These are phyloP conservation scores for Herpetomonas samuelpessoai DNA, from an alignment of 208 protist species.

Conservation along the genomic window DNA sequence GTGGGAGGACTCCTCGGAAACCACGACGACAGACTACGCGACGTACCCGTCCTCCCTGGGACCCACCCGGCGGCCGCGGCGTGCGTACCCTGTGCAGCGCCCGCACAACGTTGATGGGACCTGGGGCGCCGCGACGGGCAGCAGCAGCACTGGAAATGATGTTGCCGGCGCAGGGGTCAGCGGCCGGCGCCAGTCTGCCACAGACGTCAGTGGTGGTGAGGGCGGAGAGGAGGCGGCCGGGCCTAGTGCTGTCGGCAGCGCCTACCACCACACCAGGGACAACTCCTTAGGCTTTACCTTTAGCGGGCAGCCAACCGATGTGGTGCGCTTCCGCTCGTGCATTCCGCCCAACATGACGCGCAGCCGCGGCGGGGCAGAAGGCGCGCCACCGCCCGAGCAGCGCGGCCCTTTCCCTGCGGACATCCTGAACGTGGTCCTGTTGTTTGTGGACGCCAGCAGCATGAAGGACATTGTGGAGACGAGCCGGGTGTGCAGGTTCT, in stretches of 20 bases:
- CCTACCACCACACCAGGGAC: constrained; percentile 28
- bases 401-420: constrained; percentile 71
- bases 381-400: constrained; percentile 34
- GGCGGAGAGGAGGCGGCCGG: no score
- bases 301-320: constrained; percentile 56
- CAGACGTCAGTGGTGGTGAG: no score
- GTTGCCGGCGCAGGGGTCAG: no score
- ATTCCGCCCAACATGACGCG: constrained; percentile 39
- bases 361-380: constrained; percentile 4
- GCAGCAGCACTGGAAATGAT: neutral
- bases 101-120: neutral
- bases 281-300: constrained; percentile 56
- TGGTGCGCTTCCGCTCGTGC: constrained; percentile 76
- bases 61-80: no score
- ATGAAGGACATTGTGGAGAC: constrained; percentile 54
- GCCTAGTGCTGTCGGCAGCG: no score
- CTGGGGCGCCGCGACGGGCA: neutral
- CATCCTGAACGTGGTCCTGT: constrained; percentile 62
- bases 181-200: no score
- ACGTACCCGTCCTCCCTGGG: neutral
- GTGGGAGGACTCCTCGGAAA: neutral
- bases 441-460: constrained; percentile 62
- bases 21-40: neutral
- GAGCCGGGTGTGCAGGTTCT: constrained; percentile 65
- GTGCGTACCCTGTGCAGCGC: no score